These are phyloP conservation scores for Globisporangium sylvaticum DNA, from an alignment of 352 stramenopile species.

Conservation along the genomic window DNA sequence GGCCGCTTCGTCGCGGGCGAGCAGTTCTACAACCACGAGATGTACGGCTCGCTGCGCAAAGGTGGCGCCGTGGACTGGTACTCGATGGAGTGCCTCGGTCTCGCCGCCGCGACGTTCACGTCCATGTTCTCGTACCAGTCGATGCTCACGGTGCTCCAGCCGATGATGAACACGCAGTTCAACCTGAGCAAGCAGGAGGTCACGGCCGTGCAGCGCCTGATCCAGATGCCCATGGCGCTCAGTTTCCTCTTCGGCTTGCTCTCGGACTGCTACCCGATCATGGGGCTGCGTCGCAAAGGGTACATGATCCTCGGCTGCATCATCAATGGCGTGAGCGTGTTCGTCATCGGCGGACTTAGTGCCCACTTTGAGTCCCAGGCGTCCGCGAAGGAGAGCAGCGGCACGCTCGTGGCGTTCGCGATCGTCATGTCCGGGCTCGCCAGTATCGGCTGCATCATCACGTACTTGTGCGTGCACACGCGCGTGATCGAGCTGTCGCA, in stretches of 20 bases:
- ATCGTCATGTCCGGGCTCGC: constrained; percentile 27
- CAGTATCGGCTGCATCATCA: constrained; percentile 40
- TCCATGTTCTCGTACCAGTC: constrained; percentile 68
- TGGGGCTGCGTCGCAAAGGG: constrained; percentile 84
- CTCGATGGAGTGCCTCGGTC: constrained; percentile 58
- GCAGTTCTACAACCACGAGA: constrained; percentile 60
- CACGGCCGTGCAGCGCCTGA: constrained; percentile 44
- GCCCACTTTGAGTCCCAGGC: constrained; percentile 34
- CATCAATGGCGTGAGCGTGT: constrained; percentile 56
- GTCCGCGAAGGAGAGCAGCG: constrained; percentile 3
- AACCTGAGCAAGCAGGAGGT: constrained; percentile 37
- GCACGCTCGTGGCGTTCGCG: constrained; percentile 19
- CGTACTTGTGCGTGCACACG: constrained; percentile 37
- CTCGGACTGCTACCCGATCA: constrained; percentile 89
- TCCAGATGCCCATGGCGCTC: constrained; percentile 85
- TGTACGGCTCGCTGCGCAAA: constrained; percentile 52
- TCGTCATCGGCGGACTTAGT: constrained; percentile 52
- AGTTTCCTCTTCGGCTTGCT: constrained; percentile 89
- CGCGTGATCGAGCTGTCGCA: constrained; percentile 40
- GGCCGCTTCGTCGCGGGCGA: constrained; percentile 58
- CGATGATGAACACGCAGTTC: constrained; percentile 55
- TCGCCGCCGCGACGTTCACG: constrained; percentile 60
- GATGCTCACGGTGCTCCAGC: constrained; percentile 43
- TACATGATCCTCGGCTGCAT: constrained; percentile 88
- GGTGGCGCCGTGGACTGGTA: constrained; percentile 50